These are phyloP conservation scores for Zizania palustris DNA, from an alignment of 202 grass and related monocot genomes.

Conservation along the genomic window DNA sequence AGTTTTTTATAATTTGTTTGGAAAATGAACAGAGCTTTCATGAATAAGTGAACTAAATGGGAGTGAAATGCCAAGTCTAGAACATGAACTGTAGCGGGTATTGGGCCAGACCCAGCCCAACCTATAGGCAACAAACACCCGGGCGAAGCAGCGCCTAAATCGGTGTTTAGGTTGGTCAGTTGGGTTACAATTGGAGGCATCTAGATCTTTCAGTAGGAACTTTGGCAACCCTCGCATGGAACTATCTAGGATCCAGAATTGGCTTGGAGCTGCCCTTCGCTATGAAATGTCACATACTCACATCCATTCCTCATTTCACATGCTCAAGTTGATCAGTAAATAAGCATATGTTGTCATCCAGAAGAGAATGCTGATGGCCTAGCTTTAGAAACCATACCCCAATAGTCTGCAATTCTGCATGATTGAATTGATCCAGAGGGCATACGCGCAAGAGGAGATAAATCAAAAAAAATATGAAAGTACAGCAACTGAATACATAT, in stretches of 20 bases:
- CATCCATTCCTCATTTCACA: neutral
- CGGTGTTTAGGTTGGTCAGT: too few species aligned
- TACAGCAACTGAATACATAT: constrained; percentile 11
- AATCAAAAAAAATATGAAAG: neutral
- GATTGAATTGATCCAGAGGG: neutral
- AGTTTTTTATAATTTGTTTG: constrained; percentile 16
- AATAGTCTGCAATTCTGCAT: neutral
- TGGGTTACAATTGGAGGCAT: too few species aligned
- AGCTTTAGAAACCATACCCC: neutral
- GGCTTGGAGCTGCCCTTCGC: too few species aligned
- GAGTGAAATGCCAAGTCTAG: too few species aligned
- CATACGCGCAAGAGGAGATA: neutral
- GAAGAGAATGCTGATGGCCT: constrained; percentile 16
- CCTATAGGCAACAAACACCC: too few species aligned
- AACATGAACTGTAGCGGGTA: too few species aligned
- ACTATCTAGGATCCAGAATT: too few species aligned
- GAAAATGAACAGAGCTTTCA: neutral
- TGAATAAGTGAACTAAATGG: neutral
- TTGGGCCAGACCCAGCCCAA: too few species aligned
- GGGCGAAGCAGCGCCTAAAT: too few species aligned
- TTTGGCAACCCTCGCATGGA: too few species aligned
- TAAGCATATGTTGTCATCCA: neutral
- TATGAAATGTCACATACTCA: neutral
- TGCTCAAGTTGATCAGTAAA: neutral
- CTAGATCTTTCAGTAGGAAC: too few species aligned